Percentiles rank a stretch among this genome's conserved stretches.
Conservation (phyloP, 768 basidiomycete species). For the Pleurotus eryngii region DNA sequence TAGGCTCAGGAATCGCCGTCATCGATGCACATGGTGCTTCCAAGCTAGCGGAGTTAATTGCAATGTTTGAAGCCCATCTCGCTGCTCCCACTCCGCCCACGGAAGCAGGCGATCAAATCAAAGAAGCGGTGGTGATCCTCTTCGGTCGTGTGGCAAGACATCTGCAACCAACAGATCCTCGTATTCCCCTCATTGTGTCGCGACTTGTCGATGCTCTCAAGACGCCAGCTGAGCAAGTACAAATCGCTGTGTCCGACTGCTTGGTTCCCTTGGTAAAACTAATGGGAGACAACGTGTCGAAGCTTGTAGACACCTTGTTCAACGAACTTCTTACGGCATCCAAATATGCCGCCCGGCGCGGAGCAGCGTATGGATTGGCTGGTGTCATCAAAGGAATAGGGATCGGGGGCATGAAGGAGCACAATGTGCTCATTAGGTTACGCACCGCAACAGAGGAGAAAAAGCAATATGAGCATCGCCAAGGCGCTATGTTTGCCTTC, state of each 20-base stretch:
- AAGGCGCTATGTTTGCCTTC: slow-evolving; percentile 93
- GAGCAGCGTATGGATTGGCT: slow-evolving; percentile 94
- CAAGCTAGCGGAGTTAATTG: slow-evolving; percentile 70
- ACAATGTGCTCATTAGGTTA: slow-evolving; percentile 70
- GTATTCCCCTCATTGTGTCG: slow-evolving; percentile 80
- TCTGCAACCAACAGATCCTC: slow-evolving; percentile 69
- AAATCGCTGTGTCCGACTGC: slow-evolving; percentile 95
- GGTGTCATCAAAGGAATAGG: slow-evolving; percentile 93
- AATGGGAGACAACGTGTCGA: slow-evolving; percentile 56
- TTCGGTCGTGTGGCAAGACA: slow-evolving; percentile 92
- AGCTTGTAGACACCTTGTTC: slow-evolving; percentile 74
- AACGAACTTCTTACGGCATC: slow-evolving; percentile 71
- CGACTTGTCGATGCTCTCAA: slow-evolving; percentile 85
- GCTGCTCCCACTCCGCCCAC: slow-evolving; percentile 49
- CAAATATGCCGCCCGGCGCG: slow-evolving; percentile 94
- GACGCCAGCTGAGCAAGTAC: slow-evolving; percentile 95
- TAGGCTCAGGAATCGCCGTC: slow-evolving; percentile 76
- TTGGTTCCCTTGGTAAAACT: slow-evolving; percentile 79
- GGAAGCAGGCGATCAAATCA: slow-evolving; percentile 82
- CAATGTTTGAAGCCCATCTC: slow-evolving; percentile 79
- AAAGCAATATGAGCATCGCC: slow-evolving; percentile 79
- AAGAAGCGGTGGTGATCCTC: slow-evolving; percentile 92
- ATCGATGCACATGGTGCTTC: slow-evolving; percentile 81
- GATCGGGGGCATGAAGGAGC: slow-evolving; percentile 80
- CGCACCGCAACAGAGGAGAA: slow-evolving; percentile 83